Conservation (phyloP, 1,139 yeast genomes). For the Debaryomyces nepalensis region DNA sequence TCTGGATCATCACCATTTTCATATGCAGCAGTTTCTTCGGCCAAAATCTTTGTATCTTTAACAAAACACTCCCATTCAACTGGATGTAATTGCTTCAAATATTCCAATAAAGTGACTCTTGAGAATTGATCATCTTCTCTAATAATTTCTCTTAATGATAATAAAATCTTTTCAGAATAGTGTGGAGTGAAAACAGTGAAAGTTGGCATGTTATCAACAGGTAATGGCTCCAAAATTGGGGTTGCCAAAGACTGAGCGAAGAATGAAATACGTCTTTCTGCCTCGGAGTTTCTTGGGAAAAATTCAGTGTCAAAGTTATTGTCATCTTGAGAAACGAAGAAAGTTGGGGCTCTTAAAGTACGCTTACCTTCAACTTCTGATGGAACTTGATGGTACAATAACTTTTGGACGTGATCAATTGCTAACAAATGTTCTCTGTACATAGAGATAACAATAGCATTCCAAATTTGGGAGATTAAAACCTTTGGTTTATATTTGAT, state of each 20-base stretch:
- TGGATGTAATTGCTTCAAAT: conserved; percentile 96
- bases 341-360: conserved; percentile 97
- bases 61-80: conserved; percentile 99
- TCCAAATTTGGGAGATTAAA: conserved; percentile 97
- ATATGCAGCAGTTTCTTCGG: conserved; percentile 94
- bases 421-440: conserved; percentile 97
- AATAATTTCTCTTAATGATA: conserved; percentile 94
- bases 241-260: conserved; percentile 98
- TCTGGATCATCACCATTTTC: conserved; percentile 74
- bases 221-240: conserved; percentile 97
- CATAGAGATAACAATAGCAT: conserved; percentile 97
- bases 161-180: conserved; percentile 93
- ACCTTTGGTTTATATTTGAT: conserved; percentile 98
- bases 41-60: conserved; percentile 96
- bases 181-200: conserved; percentile 98
- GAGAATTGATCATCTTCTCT: conserved; percentile 99
- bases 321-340: conserved; percentile 97
- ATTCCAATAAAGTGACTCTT: conserved; percentile 93
- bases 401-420: conserved; percentile 96
- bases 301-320: conserved; percentile 93
- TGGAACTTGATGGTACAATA: conserved; percentile 97
- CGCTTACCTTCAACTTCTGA: conserved; percentile 97
- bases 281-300: conserved; percentile 95
- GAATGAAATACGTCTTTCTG: conserved; percentile 98
- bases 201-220: conserved; percentile 99